Percentiles rank a stretch among this genome's conserved stretches.
Conservation (phyloP, 1,284 basidiomycete genomes). For the Moniliophthora roreri region DNA sequence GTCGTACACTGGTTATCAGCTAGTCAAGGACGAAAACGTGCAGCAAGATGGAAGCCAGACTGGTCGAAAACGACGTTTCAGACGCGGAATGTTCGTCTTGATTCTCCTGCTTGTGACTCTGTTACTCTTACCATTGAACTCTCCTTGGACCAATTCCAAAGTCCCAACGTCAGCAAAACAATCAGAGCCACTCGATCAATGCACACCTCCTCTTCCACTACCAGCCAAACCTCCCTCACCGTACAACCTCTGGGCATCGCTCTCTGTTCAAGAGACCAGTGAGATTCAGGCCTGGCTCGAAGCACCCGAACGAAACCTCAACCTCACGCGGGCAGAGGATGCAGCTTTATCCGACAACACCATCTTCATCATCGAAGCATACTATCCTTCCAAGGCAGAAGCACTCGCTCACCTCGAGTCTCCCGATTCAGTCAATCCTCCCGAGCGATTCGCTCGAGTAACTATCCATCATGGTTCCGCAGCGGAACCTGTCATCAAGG, state of each 20-base stretch:
- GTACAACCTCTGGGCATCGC: slow-evolving; percentile 47
- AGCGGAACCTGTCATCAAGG: slow-evolving; percentile 41
- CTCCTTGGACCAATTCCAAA: no score
- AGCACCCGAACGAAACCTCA: slow-evolving; percentile 41
- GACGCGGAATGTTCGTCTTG: no score
- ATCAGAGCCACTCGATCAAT: no score
- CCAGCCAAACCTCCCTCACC: slow-evolving; percentile 40
- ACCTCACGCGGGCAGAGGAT: slow-evolving; percentile 39
- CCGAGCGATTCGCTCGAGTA: slow-evolving; percentile 43
- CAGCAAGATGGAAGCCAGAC: no score
- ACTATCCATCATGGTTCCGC: slow-evolving; percentile 51
- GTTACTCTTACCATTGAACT: no score
- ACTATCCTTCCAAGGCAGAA: slow-evolving; percentile 49
- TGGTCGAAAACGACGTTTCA: no score
- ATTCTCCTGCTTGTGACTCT: no score
- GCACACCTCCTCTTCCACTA: slow-evolving; percentile 26
- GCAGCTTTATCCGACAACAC: slow-evolving; percentile 44
- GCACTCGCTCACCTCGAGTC: slow-evolving; percentile 46
- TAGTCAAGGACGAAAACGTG: no score
- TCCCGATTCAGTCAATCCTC: slow-evolving; percentile 25
- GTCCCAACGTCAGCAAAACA: no score
- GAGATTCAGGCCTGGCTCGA: slow-evolving; percentile 47
- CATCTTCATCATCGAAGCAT: slow-evolving; percentile 48
- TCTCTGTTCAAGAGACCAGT: slow-evolving; percentile 43
- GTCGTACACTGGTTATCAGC: no score